These are phyloP conservation scores for Carex scoparia DNA, from an alignment of 176 grass and related monocot genomes.

Conservation along the genomic window DNA sequence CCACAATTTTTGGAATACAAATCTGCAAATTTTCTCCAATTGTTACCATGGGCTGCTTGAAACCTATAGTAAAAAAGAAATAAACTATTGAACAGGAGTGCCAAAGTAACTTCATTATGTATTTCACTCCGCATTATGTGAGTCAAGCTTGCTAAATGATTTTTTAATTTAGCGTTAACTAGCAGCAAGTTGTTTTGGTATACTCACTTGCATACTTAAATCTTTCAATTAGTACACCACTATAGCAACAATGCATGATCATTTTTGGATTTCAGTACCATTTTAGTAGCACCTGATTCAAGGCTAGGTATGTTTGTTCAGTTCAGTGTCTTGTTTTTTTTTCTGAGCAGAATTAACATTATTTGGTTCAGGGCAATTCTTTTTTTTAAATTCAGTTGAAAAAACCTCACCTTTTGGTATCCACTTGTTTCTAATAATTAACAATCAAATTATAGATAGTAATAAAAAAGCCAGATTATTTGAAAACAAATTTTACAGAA, in stretches of 20 bases:
- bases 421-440: background rate
- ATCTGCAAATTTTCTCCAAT: conserved; percentile 44
- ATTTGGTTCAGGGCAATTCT: background rate
- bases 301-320: background rate
- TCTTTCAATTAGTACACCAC: background rate
- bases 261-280: background rate
- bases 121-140: background rate
- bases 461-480: background rate
- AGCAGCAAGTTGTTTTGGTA: background rate
- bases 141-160: background rate
- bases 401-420: background rate
- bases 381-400: background rate
- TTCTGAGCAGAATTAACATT: background rate
- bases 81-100: conserved; percentile 8
- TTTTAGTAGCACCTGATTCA: background rate
- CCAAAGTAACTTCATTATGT: background rate
- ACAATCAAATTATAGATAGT: background rate
- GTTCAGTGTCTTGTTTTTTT: background rate
- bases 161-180: background rate
- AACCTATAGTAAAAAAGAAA: conserved; percentile 37
- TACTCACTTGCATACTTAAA: background rate
- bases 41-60: conserved; percentile 35
- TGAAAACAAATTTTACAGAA: too few relatives aligned
- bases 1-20: conserved; percentile 42
- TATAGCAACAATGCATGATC: background rate